Conservation (phyloP, 2,329 filamentous ascomycete genomes). For the Monosporascus sp. region DNA sequence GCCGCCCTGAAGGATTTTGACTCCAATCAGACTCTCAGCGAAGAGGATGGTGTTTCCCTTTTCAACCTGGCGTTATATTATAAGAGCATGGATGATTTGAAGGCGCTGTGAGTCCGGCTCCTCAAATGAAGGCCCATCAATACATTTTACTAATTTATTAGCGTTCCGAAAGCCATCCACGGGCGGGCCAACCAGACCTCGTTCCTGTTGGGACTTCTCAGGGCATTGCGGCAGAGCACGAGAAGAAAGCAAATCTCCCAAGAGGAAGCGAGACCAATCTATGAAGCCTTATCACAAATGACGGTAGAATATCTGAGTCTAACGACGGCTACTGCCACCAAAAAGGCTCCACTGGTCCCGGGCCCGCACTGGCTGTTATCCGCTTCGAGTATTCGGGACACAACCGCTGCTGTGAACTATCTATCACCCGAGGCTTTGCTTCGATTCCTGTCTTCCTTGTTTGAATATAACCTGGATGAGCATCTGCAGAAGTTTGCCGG, state of each 20-base stretch:
- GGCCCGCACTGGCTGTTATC: not conserved
- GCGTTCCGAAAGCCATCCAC: slow-evolving; percentile 6
- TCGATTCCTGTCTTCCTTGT: slow-evolving; percentile 8
- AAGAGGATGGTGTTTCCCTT: slow-evolving; percentile 12
- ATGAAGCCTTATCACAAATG: slow-evolving; percentile 5
- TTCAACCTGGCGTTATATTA: slow-evolving; percentile 9
- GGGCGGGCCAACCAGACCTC: not conserved
- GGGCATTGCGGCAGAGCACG: slow-evolving; percentile 4
- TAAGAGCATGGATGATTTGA: slow-evolving; percentile 4
- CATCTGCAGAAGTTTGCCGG: slow-evolving; percentile 13
- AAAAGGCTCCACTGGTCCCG: not conserved
- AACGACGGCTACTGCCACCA: not conserved
- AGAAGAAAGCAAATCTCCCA: slow-evolving; percentile 2
- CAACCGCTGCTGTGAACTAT: not conserved
- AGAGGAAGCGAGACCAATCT: slow-evolving; percentile 6
- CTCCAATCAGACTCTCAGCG: not conserved
- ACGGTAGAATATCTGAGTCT: slow-evolving; percentile 2
- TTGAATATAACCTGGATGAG: slow-evolving; percentile 11
- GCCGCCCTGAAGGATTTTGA: not conserved
- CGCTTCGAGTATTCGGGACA: not conserved
- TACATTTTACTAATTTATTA: slow-evolving; percentile 1
- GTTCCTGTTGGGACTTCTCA: slow-evolving; percentile 11
- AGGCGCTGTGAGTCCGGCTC: slow-evolving; percentile 10
- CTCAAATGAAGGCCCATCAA: not conserved
- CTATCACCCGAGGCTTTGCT: slow-evolving; percentile 3